Conservation (phyloP, 352 stramenopile species). For the Globisporangium cystogenes region DNA sequence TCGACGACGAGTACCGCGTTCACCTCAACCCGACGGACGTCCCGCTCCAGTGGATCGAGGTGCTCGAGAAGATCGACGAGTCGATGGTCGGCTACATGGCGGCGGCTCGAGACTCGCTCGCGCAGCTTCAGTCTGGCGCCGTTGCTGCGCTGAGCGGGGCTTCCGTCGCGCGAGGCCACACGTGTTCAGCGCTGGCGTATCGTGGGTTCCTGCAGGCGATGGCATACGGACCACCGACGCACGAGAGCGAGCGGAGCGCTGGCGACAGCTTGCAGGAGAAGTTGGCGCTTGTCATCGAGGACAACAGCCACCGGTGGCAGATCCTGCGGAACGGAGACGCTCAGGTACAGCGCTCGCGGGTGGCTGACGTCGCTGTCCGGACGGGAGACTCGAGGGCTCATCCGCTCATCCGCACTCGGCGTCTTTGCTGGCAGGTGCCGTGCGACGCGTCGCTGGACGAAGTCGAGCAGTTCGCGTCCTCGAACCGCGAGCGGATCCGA, state of each 20-base stretch:
- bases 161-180: slow-evolving; percentile 31
- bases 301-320: slow-evolving; percentile 25
- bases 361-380: not conserved
- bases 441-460: slow-evolving; percentile 24
- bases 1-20: slow-evolving; percentile 51
- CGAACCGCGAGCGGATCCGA: slow-evolving; percentile 22
- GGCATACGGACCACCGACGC: slow-evolving; percentile 7
- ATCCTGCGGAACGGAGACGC: slow-evolving; percentile 39
- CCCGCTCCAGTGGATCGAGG: slow-evolving; percentile 57
- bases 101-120: slow-evolving; percentile 23
- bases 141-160: slow-evolving; percentile 27
- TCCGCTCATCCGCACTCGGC: not conserved
- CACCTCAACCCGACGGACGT: slow-evolving; percentile 54
- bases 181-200: slow-evolving; percentile 45
- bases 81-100: slow-evolving; percentile 48
- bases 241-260: no score
- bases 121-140: slow-evolving; percentile 25
- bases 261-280: slow-evolving; percentile 28
- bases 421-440: slow-evolving; percentile 14
- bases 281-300: slow-evolving; percentile 40
- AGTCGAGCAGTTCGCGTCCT: slow-evolving; percentile 15
- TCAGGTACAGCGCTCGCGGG: slow-evolving; percentile 11
- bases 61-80: slow-evolving; percentile 43
- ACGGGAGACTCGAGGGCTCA: not conserved
- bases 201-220: slow-evolving; percentile 48